These are phyloP conservation scores for Litchi chinensis DNA, from an alignment of 345 rosid species.

Conservation along the genomic window DNA sequence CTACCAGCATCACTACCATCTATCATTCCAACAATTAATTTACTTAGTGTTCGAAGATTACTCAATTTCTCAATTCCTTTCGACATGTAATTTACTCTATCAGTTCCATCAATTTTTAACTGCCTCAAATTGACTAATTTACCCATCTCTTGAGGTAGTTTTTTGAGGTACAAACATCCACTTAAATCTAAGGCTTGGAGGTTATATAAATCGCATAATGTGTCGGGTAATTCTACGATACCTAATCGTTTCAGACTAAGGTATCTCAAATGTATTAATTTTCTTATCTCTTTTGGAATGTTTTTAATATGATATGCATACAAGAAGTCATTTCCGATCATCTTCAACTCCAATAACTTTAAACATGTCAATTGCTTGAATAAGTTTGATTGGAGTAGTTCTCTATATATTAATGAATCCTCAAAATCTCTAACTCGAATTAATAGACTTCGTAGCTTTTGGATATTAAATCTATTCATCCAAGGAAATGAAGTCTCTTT, in stretches of 20 bases:
- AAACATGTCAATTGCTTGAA: background rate
- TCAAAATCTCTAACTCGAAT: background rate
- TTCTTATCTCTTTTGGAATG: background rate
- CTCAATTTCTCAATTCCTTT: background rate
- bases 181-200: background rate
- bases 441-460: background rate
- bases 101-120: background rate
- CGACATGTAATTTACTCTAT: background rate
- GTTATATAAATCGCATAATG: background rate
- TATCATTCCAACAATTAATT: background rate
- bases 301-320: background rate
- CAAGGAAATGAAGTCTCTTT: too few species aligned
- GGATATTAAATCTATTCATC: background rate
- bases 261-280: background rate
- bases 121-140: background rate
- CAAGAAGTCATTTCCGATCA: too few species aligned
- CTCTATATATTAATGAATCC: too few species aligned
- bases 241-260: background rate
- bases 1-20: background rate
- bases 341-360: background rate
- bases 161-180: rapidly evolving
- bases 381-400: background rate
- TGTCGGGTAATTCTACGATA: background rate
- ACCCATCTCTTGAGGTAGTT: background rate
- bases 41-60: background rate